Conservation (phyloP, 2,329 filamentous ascomycete genomes). For the Massarina eburnea region DNA sequence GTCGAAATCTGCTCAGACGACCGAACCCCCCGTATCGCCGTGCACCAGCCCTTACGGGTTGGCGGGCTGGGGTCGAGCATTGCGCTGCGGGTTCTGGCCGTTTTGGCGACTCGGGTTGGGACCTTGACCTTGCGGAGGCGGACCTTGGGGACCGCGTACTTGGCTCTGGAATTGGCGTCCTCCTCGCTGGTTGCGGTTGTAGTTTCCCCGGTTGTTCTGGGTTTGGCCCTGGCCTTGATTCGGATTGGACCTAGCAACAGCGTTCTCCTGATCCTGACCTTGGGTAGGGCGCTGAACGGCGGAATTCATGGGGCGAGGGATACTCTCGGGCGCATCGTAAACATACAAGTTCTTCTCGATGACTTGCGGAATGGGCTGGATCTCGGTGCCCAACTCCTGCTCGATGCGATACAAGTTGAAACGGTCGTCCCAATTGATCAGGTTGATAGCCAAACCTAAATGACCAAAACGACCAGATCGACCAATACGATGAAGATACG, state of each 20-base stretch:
- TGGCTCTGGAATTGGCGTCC: constrained; percentile 38
- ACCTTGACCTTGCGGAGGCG: constrained; percentile 24
- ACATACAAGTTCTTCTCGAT: constrained; percentile 99
- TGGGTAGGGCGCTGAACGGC: constrained; percentile 43
- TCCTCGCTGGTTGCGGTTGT: constrained; percentile 33
- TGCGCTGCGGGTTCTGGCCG: constrained; percentile 38
- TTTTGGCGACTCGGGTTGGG: constrained; percentile 34
- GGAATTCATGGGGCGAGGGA: constrained; percentile 79
- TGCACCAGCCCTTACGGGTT: constrained; percentile 27
- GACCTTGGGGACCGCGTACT: constrained; percentile 22
- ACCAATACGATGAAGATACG: constrained; percentile 96
- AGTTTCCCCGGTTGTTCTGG: constrained; percentile 27
- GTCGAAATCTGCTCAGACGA: constrained; percentile 36
- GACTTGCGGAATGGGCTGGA: constrained; percentile 87
- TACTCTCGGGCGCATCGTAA: constrained; percentile 93
- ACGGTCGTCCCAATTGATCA: constrained; percentile 99
- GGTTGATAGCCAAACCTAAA: constrained; percentile 93
- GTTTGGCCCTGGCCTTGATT: no score
- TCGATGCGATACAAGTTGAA: constrained; percentile 99
- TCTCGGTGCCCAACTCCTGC: constrained; percentile 94
- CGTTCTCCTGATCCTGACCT: constrained; percentile 16
- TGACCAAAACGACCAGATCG: constrained; percentile 97
- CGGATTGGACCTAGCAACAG: background rate
- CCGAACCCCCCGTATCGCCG: constrained; percentile 13
- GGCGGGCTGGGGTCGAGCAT: constrained; percentile 34